phyloP scores from a whole-genome alignment of 2,329 filamentous ascomycete genomes.

The Fulvia fulva region DNA sequence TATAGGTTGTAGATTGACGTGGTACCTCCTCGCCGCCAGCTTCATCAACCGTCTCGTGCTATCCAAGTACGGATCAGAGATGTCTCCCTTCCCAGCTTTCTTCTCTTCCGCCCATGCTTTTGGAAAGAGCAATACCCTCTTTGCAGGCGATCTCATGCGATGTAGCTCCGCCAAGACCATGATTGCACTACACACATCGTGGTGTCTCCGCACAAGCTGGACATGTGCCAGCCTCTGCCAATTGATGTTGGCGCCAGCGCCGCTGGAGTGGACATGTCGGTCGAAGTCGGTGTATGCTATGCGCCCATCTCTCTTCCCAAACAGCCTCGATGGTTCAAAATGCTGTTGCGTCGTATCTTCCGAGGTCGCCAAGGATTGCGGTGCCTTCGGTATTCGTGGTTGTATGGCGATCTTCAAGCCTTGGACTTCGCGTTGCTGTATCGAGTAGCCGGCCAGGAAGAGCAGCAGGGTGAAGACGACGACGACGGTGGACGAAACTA shows the following conservation, averaged over 20 bases:
- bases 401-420: constrained; percentile 71
- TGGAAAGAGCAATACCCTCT: constrained; percentile 45
- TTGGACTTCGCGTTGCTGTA: constrained; percentile 81
- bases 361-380: constrained; percentile 21
- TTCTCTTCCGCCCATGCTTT: constrained; percentile 34
- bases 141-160: constrained; percentile 43
- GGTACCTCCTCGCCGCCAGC: constrained; percentile 44
- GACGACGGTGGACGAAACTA: constrained; percentile 62
- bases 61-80: constrained; percentile 40
- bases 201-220: constrained; percentile 44
- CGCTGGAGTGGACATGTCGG: constrained; percentile 19
- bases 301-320: constrained; percentile 22
- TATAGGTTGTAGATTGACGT: constrained; percentile 44
- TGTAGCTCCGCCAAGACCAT: constrained; percentile 49
- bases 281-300: constrained; percentile 29
- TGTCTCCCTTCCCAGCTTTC: constrained; percentile 33
- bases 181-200: constrained; percentile 47
- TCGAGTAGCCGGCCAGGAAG: constrained; percentile 80
- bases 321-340: constrained; percentile 27
- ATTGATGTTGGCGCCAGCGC: constrained; percentile 31
- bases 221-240: constrained; percentile 47
- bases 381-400: constrained; percentile 44
- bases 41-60: constrained; percentile 44
- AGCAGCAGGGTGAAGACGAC: constrained; percentile 74
- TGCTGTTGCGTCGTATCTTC: constrained; percentile 13